A percentile compares a stretch with the other conserved stretches of the same genome.
Evolutionary conservation across 495 filamentous ascomycete species (phyloP).

Genomic region (Talaromyces ruber): DNA sequence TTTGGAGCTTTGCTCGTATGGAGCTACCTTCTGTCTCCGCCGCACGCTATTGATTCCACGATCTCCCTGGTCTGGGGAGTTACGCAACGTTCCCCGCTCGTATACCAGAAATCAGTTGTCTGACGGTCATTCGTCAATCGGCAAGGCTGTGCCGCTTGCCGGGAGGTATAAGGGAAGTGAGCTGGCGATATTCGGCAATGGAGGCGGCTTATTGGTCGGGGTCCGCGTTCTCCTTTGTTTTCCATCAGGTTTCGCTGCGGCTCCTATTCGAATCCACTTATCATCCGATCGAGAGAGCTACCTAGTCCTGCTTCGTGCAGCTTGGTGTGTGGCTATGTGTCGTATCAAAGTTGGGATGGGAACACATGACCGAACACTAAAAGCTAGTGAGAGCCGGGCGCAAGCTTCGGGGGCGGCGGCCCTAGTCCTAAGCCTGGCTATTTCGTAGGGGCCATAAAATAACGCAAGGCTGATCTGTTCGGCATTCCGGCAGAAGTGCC

Average conservation of each 20-base stretch:
- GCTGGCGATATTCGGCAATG: not conserved
- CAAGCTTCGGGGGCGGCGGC: not conserved
- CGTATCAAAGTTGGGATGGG: not conserved
- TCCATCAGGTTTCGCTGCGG: not conserved
- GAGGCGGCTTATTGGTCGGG: not conserved
- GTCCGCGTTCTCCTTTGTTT: not conserved
- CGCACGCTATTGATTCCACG: not conserved
- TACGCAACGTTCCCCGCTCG: not conserved
- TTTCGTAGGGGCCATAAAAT: not conserved
- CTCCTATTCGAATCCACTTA: not conserved
- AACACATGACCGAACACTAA: not conserved
- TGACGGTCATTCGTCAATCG: not conserved
- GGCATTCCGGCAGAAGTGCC: not conserved
- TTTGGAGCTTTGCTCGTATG: not conserved
- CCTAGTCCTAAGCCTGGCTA: not conserved
- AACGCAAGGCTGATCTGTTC: not conserved
- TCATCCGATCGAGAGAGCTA: not conserved
- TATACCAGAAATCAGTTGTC: not conserved
- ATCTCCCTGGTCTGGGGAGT: not conserved
- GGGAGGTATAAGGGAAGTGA: not conserved
- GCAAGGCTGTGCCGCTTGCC: not conserved
- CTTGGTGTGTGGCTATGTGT: not conserved
- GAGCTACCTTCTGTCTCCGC: not conserved
- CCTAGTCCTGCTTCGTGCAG: not conserved
- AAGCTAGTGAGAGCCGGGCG: not conserved